Percentiles rank a stretch among this genome's conserved stretches.
These are phyloP conservation scores for Suillus sp. DNA, from an alignment of 768 basidiomycete genomes.

Conservation along the genomic window DNA sequence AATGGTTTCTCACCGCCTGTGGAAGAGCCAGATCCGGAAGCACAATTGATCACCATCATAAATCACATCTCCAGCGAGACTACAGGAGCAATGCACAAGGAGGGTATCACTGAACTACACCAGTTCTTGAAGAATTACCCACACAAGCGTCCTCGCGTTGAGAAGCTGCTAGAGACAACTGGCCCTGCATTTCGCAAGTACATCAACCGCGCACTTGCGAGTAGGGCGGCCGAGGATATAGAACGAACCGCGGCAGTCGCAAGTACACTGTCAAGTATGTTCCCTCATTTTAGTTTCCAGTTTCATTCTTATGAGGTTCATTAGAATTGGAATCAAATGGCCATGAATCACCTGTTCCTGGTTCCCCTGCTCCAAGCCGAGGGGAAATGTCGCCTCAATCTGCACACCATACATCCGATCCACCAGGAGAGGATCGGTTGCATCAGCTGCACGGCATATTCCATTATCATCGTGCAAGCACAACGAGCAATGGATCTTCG, in stretches of 20 bases:
- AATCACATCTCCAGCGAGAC: slow-evolving; percentile 88
- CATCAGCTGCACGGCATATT: slow-evolving; percentile 80
- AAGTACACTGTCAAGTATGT: slow-evolving; percentile 75
- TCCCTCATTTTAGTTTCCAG: slow-evolving; percentile 5
- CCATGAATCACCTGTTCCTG: slow-evolving; percentile 32
- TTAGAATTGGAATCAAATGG: slow-evolving; percentile 67
- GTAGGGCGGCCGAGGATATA: slow-evolving; percentile 83
- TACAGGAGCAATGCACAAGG: slow-evolving; percentile 86
- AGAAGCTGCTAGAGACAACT: slow-evolving; percentile 86
- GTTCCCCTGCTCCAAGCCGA: slow-evolving; percentile 35
- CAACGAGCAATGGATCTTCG: slow-evolving; percentile 47
- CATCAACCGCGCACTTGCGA: slow-evolving; percentile 84
- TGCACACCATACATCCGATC: slow-evolving; percentile 35
- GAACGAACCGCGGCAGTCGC: slow-evolving; percentile 80
- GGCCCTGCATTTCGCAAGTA: slow-evolving; percentile 91
- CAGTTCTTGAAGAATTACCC: slow-evolving; percentile 92
- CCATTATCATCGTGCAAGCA: slow-evolving; percentile 74
- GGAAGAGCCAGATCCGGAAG: slow-evolving; percentile 87
- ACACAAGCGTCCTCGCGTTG: slow-evolving; percentile 77
- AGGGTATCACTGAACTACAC: slow-evolving; percentile 93
- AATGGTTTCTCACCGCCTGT: slow-evolving; percentile 55
- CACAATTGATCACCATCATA: slow-evolving; percentile 78
- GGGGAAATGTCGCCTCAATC: slow-evolving; percentile 37
- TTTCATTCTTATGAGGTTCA: slow-evolving; percentile 15
- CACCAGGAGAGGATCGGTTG: slow-evolving; percentile 60